Base-by-base conservation (phyloP, 768 basidiomycete genomes). In the Phylloporus rhodoxanthus region DNA sequence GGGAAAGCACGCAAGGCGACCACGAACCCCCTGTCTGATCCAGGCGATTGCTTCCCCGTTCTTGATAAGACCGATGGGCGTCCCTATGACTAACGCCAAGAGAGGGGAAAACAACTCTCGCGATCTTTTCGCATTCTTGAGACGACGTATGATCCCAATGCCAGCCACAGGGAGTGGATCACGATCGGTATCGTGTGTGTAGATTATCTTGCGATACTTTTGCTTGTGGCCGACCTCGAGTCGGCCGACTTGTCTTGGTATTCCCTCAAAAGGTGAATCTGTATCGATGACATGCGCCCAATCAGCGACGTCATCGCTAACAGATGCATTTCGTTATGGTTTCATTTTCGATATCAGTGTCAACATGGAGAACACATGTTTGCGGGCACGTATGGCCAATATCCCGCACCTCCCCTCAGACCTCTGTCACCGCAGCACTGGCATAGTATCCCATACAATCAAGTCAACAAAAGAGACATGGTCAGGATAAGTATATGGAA, bases 321-420 rank as follows among this genome's bases (percentile, higher is more conserved):
- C 33, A 34, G 21, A 33, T 44, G 20, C 14, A 25, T 34, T 21
- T 21, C 15, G 28, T 39, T 38, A 29, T 28, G 17, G 36, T 14
- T 38, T 38, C 29, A n/a, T 38, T 38, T 21, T 29, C 26, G 36
- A 20, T n/a, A 38, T 28, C 34, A 15, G 7, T 28, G 25, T 45
- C 33, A 11, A 15, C 23, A 30, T 26, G 26, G n/a, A 20, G 39
- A 17, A 26, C 30, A 14, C 39, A 17, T 29, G 45, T 36, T 36
- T 52, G 46, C 11, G 51, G 51, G 51, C 51, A 39, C 51, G 28
- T 43, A 39, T 52, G 23, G 51, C 51, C 17, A 47, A 48, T 52
- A 48, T 48, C 47, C 36, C 51, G 28, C 50, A 42, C 38, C 29
- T 28, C 39, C 23, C 19, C 8, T 15, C 9, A 32, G 28, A 51